These are phyloP conservation scores for Codiaeum variegatum DNA, from an alignment of 441 rosid species.

Conservation along the genomic window DNA sequence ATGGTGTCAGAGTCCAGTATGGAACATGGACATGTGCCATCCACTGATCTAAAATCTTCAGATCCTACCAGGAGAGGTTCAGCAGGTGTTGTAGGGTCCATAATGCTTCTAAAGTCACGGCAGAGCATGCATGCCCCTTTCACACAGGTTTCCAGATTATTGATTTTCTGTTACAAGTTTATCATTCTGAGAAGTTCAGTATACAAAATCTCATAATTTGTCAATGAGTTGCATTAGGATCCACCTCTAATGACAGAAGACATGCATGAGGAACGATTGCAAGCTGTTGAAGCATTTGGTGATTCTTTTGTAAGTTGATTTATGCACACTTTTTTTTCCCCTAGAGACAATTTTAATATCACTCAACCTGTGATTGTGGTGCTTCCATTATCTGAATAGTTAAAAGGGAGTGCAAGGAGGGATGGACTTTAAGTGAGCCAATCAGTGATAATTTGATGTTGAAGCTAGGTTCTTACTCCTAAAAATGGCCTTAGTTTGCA, in stretches of 20 bases:
- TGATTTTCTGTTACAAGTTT: not conserved
- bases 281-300: constrained; percentile 80
- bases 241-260: constrained; percentile 98
- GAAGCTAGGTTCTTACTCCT: not conserved
- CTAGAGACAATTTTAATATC: not conserved
- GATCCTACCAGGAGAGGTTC: constrained; percentile 70
- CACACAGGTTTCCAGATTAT: constrained; percentile 60
- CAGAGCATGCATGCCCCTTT: constrained; percentile 90
- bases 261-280: constrained; percentile 98
- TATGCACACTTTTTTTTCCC: constrained; percentile 7
- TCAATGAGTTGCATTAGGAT: constrained; percentile 45
- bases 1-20: constrained; percentile 23
- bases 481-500: constrained; percentile 5
- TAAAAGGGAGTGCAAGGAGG: not conserved
- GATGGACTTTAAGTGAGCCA: constrained; percentile 16
- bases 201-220: not conserved
- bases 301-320: constrained; percentile 74
- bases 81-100: constrained; percentile 72
- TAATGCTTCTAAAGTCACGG: constrained; percentile 81
- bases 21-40: constrained; percentile 32
- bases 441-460: not conserved
- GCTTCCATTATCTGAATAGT: not conserved
- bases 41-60: constrained; percentile 38
- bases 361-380: not conserved
- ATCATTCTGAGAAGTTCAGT: constrained; percentile 11